Evolutionary conservation across 208 protist species (phyloP).

Genomic region (Plasmodiophora brassicae): DNA sequence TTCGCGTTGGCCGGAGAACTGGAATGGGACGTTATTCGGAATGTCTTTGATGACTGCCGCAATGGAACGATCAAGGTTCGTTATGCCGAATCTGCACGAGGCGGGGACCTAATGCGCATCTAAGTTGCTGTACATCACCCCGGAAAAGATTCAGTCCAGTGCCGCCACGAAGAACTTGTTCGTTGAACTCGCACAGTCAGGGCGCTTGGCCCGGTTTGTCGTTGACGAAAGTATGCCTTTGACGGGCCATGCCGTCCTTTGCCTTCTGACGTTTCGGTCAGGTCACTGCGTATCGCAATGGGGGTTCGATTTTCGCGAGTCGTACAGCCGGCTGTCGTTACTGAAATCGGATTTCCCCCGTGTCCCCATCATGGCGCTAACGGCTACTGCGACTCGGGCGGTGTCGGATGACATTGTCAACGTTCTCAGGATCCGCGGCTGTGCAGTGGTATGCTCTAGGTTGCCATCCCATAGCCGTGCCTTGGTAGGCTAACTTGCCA

Average conservation of each 20-base stretch:
- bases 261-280: neutral
- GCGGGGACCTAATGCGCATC: neutral
- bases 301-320: constrained; percentile 67
- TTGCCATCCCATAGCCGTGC: neutral
- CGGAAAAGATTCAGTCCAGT: neutral
- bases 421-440: constrained; percentile 34
- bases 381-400: constrained; percentile 60
- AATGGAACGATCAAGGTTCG: constrained; percentile 10
- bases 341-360: constrained; percentile 48
- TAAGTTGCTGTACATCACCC: constrained; percentile 19
- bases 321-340: constrained; percentile 19
- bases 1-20: neutral
- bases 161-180: neutral
- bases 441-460: neutral
- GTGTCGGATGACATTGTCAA: constrained; percentile 49
- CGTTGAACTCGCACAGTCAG: neutral
- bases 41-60: neutral
- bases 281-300: constrained; percentile 67
- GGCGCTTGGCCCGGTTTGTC: constrained; percentile 45
- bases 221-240: constrained; percentile 61
- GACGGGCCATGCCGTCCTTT: neutral
- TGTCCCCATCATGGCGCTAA: constrained; percentile 61
- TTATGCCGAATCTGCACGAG: neutral
- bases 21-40: neutral
- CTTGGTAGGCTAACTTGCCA: neutral